Evolutionary conservation across 1,284 basidiomycete genomes (phyloP).

Genomic region (Hortiboletus rubellus): DNA sequence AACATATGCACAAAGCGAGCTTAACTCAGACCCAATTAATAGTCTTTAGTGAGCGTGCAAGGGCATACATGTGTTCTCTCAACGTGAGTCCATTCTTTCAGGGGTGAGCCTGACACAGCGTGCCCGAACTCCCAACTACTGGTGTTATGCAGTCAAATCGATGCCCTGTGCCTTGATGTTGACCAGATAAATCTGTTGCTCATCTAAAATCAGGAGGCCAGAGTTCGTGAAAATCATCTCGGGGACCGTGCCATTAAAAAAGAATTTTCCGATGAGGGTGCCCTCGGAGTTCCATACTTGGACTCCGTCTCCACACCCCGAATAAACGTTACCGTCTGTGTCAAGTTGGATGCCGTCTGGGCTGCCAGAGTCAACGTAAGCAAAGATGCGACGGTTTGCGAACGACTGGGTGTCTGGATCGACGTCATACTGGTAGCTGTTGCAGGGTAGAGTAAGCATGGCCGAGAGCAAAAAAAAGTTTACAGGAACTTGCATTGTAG

Average conservation of each 20-base stretch:
- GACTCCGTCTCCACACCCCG: conserved; percentile 28
- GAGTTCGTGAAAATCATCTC: conserved; percentile 59
- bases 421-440: conserved; percentile 71
- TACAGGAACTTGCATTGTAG: conserved; percentile 56
- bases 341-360: conserved; percentile 67
- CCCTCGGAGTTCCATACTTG: conserved; percentile 67
- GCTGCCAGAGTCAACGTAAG: conserved; percentile 64
- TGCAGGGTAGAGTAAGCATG: neutral
- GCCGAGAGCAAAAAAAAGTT: neutral
- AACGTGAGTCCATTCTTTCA: neutral
- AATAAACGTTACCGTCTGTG: conserved; percentile 19
- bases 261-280: conserved; percentile 73
- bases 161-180: conserved; percentile 21
- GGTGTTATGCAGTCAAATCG: conserved; percentile 1
- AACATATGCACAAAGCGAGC: neutral
- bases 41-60: neutral
- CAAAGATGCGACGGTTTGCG: conserved; percentile 67
- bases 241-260: conserved; percentile 55
- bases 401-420: conserved; percentile 56
- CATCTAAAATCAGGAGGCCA: conserved; percentile 20
- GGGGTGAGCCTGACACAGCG: neutral
- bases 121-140: neutral
- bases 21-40: neutral
- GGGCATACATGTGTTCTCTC: neutral
- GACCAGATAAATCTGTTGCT: conserved; percentile 19